A percentile compares a stretch with the other conserved stretches of the same genome.
Evolutionary conservation across 257 asterid species (phyloP).

Genomic region (Solanum sejunctum): DNA sequence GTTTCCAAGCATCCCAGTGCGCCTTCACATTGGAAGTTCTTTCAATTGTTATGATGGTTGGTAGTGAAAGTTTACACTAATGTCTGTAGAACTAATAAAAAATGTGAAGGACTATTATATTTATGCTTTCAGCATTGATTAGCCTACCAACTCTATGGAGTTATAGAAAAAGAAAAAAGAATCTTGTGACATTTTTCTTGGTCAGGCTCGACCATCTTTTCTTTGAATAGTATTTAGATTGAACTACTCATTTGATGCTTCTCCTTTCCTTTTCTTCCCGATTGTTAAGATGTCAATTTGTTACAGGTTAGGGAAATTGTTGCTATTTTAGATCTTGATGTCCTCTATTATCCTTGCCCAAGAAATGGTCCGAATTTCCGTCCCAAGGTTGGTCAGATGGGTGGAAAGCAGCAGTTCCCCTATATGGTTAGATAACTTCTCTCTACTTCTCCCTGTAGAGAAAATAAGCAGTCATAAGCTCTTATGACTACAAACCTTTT

Average conservation of each 20-base stretch:
- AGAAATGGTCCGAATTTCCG: slow-evolving; percentile 85
- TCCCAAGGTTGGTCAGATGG: slow-evolving; percentile 67
- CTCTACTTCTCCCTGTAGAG: background rate
- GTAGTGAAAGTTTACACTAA: background rate
- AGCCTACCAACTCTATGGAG: background rate
- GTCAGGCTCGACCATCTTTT: background rate
- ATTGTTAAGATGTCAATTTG: background rate
- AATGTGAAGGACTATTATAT: background rate
- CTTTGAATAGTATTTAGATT: background rate
- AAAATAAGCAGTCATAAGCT: background rate
- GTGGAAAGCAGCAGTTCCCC: slow-evolving; percentile 79
- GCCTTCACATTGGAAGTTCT: background rate
- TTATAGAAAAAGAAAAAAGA: background rate
- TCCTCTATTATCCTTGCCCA: slow-evolving; percentile 89
- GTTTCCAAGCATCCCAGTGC: background rate
- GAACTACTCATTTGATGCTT: background rate
- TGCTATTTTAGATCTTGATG: slow-evolving; percentile 75
- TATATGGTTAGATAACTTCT: slow-evolving; percentile 51
- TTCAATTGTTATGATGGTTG: background rate
- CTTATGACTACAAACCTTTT: background rate
- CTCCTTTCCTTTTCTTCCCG: background rate
- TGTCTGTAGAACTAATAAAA: background rate
- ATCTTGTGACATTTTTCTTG: background rate
- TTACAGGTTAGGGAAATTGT: slow-evolving; percentile 88
- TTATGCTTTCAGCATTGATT: background rate